A percentile compares a stretch with the other conserved stretches of the same genome.
These are phyloP conservation scores for Salix udensis DNA, from an alignment of 345 rosid genomes.

Conservation along the genomic window DNA sequence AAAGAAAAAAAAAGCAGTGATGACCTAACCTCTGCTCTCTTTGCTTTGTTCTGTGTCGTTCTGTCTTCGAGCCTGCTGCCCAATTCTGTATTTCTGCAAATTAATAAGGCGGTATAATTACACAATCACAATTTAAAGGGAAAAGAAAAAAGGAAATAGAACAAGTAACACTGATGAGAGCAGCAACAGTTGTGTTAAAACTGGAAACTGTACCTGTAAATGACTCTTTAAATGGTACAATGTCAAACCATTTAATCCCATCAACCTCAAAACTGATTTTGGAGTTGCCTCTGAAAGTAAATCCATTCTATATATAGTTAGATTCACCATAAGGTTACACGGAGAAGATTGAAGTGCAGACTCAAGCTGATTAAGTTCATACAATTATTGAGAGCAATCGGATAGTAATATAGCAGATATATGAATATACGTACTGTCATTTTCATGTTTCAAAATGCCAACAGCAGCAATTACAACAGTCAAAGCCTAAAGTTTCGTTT, in stretches of 20 bases:
- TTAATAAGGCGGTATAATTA: not conserved
- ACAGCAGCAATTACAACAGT: not conserved
- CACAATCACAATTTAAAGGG: not conserved
- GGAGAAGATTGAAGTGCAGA: not conserved
- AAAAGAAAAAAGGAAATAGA: not conserved
- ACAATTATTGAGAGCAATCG: not conserved
- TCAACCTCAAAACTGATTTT: conserved; percentile 69
- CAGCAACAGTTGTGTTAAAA: not conserved
- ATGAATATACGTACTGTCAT: not conserved
- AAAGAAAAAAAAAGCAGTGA: not conserved
- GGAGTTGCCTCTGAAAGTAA: conserved; percentile 76
- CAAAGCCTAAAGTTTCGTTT: not conserved
- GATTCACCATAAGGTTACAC: not conserved
- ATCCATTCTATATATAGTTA: not conserved
- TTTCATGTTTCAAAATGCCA: not conserved
- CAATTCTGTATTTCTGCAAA: conserved; percentile 79
- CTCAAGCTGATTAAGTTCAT: not conserved
- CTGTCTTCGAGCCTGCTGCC: conserved; percentile 61
- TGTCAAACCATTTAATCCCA: conserved; percentile 94
- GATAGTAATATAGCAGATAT: not conserved
- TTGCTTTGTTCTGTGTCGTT: conserved; percentile 34
- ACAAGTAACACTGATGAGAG: not conserved
- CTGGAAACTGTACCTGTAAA: conserved; percentile 55
- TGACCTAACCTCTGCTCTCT: conserved; percentile 42
- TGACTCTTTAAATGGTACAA: conserved; percentile 92